phyloP scores from a whole-genome alignment of 129 eudicot genomes.

The carrot (Daucus carota) region DNA sequence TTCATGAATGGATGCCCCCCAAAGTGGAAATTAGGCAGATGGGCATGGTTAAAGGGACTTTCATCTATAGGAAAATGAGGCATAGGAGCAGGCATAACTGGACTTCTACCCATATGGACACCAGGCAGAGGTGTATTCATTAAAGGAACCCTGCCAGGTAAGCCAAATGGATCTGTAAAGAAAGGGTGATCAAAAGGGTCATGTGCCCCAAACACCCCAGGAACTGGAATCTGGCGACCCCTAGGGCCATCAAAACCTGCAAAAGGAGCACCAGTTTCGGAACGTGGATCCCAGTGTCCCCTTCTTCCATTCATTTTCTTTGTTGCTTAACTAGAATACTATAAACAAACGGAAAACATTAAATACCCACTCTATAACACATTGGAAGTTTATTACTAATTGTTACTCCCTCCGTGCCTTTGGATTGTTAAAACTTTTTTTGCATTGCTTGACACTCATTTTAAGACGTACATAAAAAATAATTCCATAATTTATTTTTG shows the following conservation, averaged over 20 bases:
- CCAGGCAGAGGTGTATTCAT: conserved; percentile 17
- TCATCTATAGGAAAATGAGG: conserved; percentile 13
- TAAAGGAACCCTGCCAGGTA: not conserved
- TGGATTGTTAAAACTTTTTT: no score
- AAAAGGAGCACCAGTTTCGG: conserved; percentile 57
- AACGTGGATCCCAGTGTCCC: conserved; percentile 48
- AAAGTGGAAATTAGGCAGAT: conserved; percentile 21
- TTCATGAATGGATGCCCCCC: conserved; percentile 53
- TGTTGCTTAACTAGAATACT: conserved; percentile 17
- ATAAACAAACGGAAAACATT: not conserved
- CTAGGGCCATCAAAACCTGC: conserved; percentile 48
- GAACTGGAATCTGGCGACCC: conserved; percentile 29
- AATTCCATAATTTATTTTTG: no score
- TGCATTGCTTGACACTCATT: no score
- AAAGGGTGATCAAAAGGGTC: conserved; percentile 90
- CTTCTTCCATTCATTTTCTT: conserved; percentile 56
- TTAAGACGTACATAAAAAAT: no score
- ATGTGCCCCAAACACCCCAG: conserved; percentile 62
- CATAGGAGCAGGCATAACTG: not conserved
- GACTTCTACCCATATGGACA: conserved; percentile 5
- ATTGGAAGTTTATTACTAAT: not conserved
- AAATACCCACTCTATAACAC: not conserved
- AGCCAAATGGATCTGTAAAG: conserved; percentile 65
- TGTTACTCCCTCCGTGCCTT: no score
- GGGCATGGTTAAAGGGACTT: conserved; percentile 36